A percentile compares a stretch with the other conserved stretches of the same genome.
Conservation (phyloP, 1,284 basidiomycete species). For the Fomitopsis schrenkii region DNA sequence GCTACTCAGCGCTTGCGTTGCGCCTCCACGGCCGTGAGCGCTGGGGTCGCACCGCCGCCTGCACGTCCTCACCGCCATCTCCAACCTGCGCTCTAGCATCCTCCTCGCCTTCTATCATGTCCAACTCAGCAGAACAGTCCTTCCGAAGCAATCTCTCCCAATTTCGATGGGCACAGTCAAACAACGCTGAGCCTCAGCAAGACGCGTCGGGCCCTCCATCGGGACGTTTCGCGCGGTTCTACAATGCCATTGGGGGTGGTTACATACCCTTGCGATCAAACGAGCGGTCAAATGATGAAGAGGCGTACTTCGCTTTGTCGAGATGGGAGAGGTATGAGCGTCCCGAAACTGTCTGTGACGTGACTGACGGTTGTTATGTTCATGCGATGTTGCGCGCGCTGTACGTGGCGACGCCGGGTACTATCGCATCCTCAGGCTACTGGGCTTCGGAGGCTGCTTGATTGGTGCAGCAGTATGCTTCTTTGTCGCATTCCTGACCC, state of each 20-base stretch:
- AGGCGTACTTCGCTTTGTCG: conserved; percentile 92
- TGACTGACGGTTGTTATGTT: neutral
- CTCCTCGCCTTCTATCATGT: conserved; percentile 8
- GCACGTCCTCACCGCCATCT: neutral
- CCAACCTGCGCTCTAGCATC: neutral
- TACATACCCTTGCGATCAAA: conserved; percentile 88
- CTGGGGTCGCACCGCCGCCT: neutral
- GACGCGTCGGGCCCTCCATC: conserved; percentile 29
- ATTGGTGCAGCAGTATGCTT: conserved; percentile 93
- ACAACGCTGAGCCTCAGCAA: conserved; percentile 66
- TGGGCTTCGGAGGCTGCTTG: conserved; percentile 92
- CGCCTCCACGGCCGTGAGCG: neutral
- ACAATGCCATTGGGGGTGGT: conserved; percentile 70
- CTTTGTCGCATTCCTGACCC: conserved; percentile 89
- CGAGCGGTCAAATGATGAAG: conserved; percentile 90
- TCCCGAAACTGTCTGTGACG: neutral
- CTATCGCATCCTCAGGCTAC: conserved; percentile 46
- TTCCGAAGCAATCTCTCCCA: conserved; percentile 72
- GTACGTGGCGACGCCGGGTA: neutral
- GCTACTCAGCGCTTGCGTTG: neutral
- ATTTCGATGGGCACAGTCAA: conserved; percentile 82
- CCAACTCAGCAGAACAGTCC: conserved; percentile 50
- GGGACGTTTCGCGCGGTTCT: conserved; percentile 67
- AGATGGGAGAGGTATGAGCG: conserved; percentile 77
- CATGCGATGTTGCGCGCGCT: neutral